Conservation (phyloP, 2,329 filamentous ascomycete genomes). For the Cercospora berteroae region DNA sequence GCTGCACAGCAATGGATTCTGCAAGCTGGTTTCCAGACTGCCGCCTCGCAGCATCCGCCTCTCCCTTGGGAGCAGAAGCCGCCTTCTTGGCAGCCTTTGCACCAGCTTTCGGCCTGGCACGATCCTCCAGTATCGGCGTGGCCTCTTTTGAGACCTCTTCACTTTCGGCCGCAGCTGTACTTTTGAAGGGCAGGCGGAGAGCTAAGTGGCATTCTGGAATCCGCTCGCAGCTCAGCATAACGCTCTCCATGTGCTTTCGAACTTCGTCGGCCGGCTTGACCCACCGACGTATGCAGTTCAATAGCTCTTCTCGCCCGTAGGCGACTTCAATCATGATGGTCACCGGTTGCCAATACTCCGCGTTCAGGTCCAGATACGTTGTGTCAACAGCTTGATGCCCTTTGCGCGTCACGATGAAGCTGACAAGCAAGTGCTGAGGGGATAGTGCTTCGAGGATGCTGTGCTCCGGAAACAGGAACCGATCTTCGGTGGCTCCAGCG, state of each 20-base stretch:
- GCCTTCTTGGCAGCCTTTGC: slow-evolving; percentile 28
- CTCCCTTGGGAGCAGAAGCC: slow-evolving; percentile 12
- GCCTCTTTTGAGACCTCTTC: slow-evolving; percentile 31
- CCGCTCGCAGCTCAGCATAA: slow-evolving; percentile 57
- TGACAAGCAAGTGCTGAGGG: slow-evolving; percentile 60
- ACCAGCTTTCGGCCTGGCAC: slow-evolving; percentile 17
- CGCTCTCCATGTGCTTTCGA: slow-evolving; percentile 54
- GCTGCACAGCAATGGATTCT: background rate
- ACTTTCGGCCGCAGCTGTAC: slow-evolving; percentile 19
- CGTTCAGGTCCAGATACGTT: slow-evolving; percentile 42
- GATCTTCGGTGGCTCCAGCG: slow-evolving; percentile 63
- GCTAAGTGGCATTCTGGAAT: slow-evolving; percentile 57
- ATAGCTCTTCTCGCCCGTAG: slow-evolving; percentile 51
- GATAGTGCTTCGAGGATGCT: slow-evolving; percentile 68
- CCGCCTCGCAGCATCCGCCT: slow-evolving; percentile 6
- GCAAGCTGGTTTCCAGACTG: background rate
- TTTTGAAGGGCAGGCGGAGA: slow-evolving; percentile 51
- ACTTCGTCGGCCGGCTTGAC: slow-evolving; percentile 56
- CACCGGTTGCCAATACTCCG: slow-evolving; percentile 76
- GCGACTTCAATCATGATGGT: slow-evolving; percentile 56
- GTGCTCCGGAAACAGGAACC: slow-evolving; percentile 75
- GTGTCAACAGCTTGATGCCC: slow-evolving; percentile 56
- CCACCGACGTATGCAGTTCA: slow-evolving; percentile 56
- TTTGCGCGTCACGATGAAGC: slow-evolving; percentile 73
- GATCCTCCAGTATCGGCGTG: slow-evolving; percentile 27